Conservation (phyloP, 1,284 basidiomycete species). For the Kalmanozyma brasiliensis region DNA sequence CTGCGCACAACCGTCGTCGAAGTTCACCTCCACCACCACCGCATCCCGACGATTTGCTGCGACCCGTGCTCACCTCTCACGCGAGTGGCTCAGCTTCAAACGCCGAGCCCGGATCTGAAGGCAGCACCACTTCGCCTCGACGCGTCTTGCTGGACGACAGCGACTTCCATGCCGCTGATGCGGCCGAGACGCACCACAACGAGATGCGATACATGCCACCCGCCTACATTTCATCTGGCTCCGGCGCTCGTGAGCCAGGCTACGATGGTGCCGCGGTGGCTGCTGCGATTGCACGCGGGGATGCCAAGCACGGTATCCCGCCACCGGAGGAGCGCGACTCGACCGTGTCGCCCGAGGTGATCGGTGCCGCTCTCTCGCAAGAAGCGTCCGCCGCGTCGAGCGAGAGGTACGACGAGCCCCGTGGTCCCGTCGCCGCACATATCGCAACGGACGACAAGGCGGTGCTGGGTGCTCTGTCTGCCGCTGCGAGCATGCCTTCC, state of each 20-base stretch:
- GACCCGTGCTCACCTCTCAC: not conserved
- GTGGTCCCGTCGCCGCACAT: slow-evolving; percentile 34
- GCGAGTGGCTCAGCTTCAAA: slow-evolving; percentile 12
- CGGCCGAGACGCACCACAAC: slow-evolving; percentile 33
- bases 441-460: slow-evolving; percentile 60
- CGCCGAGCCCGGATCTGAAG: slow-evolving; percentile 9
- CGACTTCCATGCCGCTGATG: slow-evolving; percentile 53
- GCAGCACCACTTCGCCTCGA: slow-evolving; percentile 10
- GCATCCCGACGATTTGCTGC: slow-evolving; percentile 29
- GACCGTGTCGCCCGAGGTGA: slow-evolving; percentile 25
- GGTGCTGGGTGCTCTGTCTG: slow-evolving; percentile 42
- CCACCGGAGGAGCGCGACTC: slow-evolving; percentile 31
- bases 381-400: not conserved
- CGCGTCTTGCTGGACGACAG: slow-evolving; percentile 33
- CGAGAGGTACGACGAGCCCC: slow-evolving; percentile 4
- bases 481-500: slow-evolving; percentile 45
- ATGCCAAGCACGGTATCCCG: slow-evolving; percentile 44
- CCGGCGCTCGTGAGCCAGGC: slow-evolving; percentile 1
- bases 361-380: slow-evolving; percentile 19
- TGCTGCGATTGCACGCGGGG: slow-evolving; percentile 31
- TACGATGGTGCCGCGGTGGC: slow-evolving; percentile 20
- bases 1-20: not conserved
- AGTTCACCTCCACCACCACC: slow-evolving; percentile 39
- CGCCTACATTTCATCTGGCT: slow-evolving; percentile 54
- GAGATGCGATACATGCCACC: slow-evolving; percentile 50